Percentiles rank a stretch among this genome's conserved stretches.
Conservation (phyloP, 2,329 filamentous ascomycete species). For the Claviceps arundinis region DNA sequence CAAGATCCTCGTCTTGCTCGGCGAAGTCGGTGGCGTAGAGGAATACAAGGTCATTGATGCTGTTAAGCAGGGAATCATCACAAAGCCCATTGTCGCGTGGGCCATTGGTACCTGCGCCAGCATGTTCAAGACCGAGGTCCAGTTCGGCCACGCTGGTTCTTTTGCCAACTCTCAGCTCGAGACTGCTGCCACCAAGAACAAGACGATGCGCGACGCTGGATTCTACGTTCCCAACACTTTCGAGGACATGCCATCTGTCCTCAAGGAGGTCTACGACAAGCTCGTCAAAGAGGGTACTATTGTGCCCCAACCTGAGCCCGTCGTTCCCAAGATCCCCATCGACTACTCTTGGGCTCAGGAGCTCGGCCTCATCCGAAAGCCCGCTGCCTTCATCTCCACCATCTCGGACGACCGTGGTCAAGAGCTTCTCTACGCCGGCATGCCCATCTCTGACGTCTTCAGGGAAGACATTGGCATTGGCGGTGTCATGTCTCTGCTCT, state of each 20-base stretch:
- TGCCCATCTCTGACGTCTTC: constrained; percentile 99
- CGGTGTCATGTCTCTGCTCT: constrained; percentile 98
- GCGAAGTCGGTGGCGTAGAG: constrained; percentile 98
- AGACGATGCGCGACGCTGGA: constrained; percentile 87
- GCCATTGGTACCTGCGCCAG: constrained; percentile 97
- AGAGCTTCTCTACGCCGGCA: constrained; percentile 95
- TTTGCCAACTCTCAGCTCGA: constrained; percentile 99
- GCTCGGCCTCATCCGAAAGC: constrained; percentile 98
- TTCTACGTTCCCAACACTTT: constrained; percentile 93
- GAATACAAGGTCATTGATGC: constrained; percentile 99
- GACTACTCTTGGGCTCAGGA: constrained; percentile 99
- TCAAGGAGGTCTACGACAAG: constrained; percentile 76
- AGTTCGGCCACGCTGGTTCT: constrained; percentile 96
- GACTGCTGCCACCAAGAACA: constrained; percentile 93
- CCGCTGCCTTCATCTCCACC: constrained; percentile 98
- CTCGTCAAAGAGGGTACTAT: constrained; percentile 77
- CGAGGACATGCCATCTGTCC: constrained; percentile 73
- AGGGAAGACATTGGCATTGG: constrained; percentile 97
- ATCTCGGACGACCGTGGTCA: constrained; percentile 99
- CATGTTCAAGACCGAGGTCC: constrained; percentile 99
- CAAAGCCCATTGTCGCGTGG: constrained; percentile 98
- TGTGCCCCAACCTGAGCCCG: constrained; percentile 73
- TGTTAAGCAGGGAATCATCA: constrained; percentile 86
- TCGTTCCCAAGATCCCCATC: constrained; percentile 96
- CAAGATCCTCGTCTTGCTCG: constrained; percentile 92